Evolutionary conservation across 352 stramenopile genomes (phyloP).

Genomic region (Pythium chondricola): DNA sequence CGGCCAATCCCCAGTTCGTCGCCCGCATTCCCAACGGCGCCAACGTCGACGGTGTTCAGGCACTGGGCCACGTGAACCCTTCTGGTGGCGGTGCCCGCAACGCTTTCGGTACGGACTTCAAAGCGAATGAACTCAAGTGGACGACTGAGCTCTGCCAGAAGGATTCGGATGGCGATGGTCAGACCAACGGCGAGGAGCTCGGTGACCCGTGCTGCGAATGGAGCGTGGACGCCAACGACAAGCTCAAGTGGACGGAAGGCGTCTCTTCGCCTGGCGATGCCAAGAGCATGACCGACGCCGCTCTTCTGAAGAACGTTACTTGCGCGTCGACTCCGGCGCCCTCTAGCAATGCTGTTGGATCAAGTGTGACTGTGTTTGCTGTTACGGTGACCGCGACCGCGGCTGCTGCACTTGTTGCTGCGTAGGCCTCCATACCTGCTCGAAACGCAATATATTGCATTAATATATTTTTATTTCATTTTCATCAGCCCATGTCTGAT

Average conservation of each 20-base stretch:
- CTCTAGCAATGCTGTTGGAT: background rate
- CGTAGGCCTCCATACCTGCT: no score
- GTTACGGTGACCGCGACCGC: background rate
- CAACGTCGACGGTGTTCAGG: slow-evolving; percentile 12
- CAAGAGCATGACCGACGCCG: slow-evolving; percentile 17
- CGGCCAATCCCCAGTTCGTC: slow-evolving; percentile 4
- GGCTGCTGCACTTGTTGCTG: background rate
- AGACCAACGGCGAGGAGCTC: slow-evolving; percentile 42
- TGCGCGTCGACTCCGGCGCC: background rate
- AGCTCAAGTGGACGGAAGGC: slow-evolving; percentile 18
- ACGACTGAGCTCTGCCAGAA: slow-evolving; percentile 27
- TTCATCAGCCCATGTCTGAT: slow-evolving; percentile 1
- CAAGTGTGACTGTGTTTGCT: background rate
- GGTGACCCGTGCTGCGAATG: slow-evolving; percentile 19
- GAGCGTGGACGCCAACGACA: slow-evolving; percentile 12
- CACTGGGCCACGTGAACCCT: slow-evolving; percentile 26
- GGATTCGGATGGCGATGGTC: slow-evolving; percentile 21
- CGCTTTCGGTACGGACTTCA: slow-evolving; percentile 25
- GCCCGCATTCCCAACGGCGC: slow-evolving; percentile 8
- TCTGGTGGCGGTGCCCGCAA: slow-evolving; percentile 23
- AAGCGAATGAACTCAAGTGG: slow-evolving; percentile 11
- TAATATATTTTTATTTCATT: background rate
- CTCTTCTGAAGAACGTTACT: slow-evolving; percentile 8
- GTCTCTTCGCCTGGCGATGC: slow-evolving; percentile 22
- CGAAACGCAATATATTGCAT: no score